These are phyloP conservation scores for Solanum piurae DNA, from an alignment of 257 asterid genomes.

Conservation along the genomic window DNA sequence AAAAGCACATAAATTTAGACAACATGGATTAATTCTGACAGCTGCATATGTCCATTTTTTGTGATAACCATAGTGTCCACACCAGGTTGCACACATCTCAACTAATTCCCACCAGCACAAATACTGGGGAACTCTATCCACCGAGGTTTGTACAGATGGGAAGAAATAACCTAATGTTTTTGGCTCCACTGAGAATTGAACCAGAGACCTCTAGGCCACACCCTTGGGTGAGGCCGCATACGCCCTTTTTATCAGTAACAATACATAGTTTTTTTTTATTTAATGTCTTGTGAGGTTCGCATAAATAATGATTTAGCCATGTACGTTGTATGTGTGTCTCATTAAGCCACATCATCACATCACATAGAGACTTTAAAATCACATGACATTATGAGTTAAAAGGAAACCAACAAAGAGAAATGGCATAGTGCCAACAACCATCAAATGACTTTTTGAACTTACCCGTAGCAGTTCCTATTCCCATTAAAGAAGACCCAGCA, in stretches of 20 bases:
- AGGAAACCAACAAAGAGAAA: neutral
- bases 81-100: neutral
- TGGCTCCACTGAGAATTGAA: neutral
- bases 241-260: neutral
- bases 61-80: neutral
- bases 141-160: neutral
- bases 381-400: neutral
- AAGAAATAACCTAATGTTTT: neutral
- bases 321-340: neutral
- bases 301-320: neutral
- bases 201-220: neutral
- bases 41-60: neutral
- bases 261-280: neutral
- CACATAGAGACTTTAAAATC: neutral
- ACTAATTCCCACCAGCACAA: neutral
- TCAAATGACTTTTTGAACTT: slow-evolving; percentile 7
- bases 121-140: neutral
- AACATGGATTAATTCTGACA: neutral
- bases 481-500: slow-evolving; percentile 95
- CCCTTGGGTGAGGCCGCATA: neutral
- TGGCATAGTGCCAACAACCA: neutral
- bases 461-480: slow-evolving; percentile 97
- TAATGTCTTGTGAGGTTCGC: neutral
- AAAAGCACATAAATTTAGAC: neutral
- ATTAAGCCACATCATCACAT: neutral